Evolutionary conservation across 768 basidiomycete genomes (phyloP).

Genomic region (Leucosporidium yakuticum): DNA sequence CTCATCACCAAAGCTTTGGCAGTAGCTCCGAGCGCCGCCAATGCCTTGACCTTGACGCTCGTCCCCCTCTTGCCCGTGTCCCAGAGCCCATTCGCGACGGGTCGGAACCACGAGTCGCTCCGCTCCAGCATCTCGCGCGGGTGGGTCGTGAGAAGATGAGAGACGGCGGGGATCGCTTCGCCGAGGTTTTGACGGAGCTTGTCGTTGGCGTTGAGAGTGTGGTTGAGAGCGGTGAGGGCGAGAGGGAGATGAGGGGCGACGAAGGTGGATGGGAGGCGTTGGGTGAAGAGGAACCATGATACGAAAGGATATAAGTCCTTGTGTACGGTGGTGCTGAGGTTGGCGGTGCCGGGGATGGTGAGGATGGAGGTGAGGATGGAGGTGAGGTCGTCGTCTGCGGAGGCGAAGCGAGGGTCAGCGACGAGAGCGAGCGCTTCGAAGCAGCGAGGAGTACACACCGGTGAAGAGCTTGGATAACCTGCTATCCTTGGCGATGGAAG

Average conservation of each 20-base stretch:
- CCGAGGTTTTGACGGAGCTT: slow-evolving; percentile 3
- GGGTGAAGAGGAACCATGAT: slow-evolving; percentile 19
- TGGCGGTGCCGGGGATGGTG: neutral
- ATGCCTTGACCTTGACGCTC: slow-evolving; percentile 2
- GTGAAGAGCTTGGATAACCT: slow-evolving; percentile 7
- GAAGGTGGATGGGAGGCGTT: neutral
- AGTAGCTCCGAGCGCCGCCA: slow-evolving; percentile 10
- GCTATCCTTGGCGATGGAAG: slow-evolving; percentile 6
- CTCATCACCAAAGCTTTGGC: slow-evolving; percentile 11
- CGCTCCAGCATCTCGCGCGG: neutral
- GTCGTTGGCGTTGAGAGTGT: slow-evolving; percentile 15
- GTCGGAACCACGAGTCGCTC: slow-evolving; percentile 9
- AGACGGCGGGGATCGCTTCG: slow-evolving; percentile 18
- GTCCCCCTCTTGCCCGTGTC: slow-evolving; percentile 24
- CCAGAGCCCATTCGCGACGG: slow-evolving; percentile 20
- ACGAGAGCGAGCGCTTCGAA: neutral
- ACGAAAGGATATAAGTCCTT: slow-evolving; percentile 28
- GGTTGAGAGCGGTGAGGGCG: slow-evolving; percentile 3
- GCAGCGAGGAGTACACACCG: slow-evolving; percentile 5
- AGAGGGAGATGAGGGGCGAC: slow-evolving; percentile 5
- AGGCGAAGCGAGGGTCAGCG: neutral
- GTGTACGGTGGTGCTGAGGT: slow-evolving; percentile 12
- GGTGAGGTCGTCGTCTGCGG: slow-evolving; percentile 5
- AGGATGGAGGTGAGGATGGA: slow-evolving; percentile 8
- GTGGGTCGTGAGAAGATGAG: slow-evolving; percentile 4